phyloP scores from a whole-genome alignment of 192 early-diverging fungal genomes.

The Ramicandelaber brevisporus region DNA sequence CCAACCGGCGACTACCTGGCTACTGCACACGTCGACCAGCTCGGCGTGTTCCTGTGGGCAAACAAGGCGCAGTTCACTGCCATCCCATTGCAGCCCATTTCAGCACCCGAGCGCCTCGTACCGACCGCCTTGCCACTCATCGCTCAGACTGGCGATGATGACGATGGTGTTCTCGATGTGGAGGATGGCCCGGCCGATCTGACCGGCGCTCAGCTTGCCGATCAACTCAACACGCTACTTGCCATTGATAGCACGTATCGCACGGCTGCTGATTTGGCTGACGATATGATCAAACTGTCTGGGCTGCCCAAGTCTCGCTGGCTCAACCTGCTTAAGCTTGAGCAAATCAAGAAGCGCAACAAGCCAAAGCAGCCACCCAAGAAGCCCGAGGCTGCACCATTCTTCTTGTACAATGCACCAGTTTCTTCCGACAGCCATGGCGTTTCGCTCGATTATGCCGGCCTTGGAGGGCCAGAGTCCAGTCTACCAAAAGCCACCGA shows the following conservation, averaged over 20 bases:
- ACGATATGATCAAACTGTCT: slow-evolving; percentile 73
- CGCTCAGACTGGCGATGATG: slow-evolving; percentile 22
- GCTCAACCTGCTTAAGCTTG: slow-evolving; percentile 74
- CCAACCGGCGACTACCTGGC: slow-evolving; percentile 81
- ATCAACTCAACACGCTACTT: neutral
- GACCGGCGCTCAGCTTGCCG: neutral
- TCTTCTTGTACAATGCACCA: slow-evolving; percentile 40
- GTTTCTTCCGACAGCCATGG: slow-evolving; percentile 16
- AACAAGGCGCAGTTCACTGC: slow-evolving; percentile 58
- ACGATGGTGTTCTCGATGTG: slow-evolving; percentile 7
- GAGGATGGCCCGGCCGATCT: slow-evolving; percentile 1
- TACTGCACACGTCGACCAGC: slow-evolving; percentile 71
- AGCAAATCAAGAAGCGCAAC: slow-evolving; percentile 82
- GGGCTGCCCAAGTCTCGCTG: slow-evolving; percentile 57
- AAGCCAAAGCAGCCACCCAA: slow-evolving; percentile 74
- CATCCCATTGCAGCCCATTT: slow-evolving; percentile 36
- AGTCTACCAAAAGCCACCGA: slow-evolving; percentile 6
- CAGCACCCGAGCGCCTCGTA: slow-evolving; percentile 19
- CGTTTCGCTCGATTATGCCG: slow-evolving; percentile 36
- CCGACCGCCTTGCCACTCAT: slow-evolving; percentile 29
- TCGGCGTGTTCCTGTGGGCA: slow-evolving; percentile 84
- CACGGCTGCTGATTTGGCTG: slow-evolving; percentile 30
- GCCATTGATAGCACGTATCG: slow-evolving; percentile 5
- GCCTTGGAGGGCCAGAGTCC: slow-evolving; percentile 9
- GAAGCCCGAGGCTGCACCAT: slow-evolving; percentile 69